Evolutionary conservation across 805 yeast genomes (phyloP).

Genomic region (Kodamaea kaohsiungensis): DNA sequence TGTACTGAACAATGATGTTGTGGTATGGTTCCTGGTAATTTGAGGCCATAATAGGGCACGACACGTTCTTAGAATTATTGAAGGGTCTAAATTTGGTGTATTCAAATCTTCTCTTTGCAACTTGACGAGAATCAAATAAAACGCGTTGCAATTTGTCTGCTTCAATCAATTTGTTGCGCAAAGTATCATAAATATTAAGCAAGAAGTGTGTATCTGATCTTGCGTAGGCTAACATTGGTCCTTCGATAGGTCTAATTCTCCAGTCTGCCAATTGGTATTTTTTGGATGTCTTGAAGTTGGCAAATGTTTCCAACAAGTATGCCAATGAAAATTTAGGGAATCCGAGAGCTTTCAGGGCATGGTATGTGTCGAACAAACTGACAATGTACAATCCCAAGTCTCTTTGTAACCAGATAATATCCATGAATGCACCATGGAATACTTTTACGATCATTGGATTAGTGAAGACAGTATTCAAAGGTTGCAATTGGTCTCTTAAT

Average conservation of each 20-base stretch:
- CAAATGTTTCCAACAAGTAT: conserved; percentile 74
- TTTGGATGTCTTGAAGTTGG: conserved; percentile 84
- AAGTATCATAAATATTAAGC: conserved; percentile 72
- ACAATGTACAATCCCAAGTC: conserved; percentile 92
- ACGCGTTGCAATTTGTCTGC: conserved; percentile 57
- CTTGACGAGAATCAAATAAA: conserved; percentile 71
- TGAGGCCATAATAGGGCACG: conserved; percentile 46
- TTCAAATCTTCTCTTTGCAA: conserved; percentile 81
- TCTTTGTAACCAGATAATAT: conserved; percentile 93
- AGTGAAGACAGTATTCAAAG: conserved; percentile 73
- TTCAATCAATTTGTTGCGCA: conserved; percentile 60
- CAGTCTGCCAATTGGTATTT: conserved; percentile 96
- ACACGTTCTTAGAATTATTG: conserved; percentile 30
- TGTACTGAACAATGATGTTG: conserved; percentile 61
- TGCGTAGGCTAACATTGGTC: conserved; percentile 81
- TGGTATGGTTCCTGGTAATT: conserved; percentile 67
- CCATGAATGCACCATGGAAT: conserved; percentile 96
- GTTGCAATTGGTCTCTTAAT: conserved; percentile 67
- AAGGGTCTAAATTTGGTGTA: conserved; percentile 63
- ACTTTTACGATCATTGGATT: conserved; percentile 82
- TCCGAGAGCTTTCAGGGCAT: conserved; percentile 80
- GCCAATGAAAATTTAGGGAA: conserved; percentile 85
- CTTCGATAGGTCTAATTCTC: conserved; percentile 84
- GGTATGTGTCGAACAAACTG: conserved; percentile 87
- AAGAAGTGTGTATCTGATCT: conserved; percentile 94